Conservation (phyloP, 2,329 filamentous ascomycete genomes). For the Aspergillus flavus region DNA sequence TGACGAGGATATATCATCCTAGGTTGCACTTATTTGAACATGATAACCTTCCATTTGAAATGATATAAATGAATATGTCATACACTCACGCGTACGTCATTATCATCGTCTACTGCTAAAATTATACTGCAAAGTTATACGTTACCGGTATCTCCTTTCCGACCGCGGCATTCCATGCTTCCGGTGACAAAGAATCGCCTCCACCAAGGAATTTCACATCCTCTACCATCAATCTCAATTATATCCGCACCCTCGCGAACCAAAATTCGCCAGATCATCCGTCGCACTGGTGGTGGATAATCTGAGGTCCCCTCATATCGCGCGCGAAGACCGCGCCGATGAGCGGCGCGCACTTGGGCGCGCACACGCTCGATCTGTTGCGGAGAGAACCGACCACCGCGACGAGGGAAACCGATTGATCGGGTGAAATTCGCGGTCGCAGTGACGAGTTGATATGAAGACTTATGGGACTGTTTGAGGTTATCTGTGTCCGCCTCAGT, state of each 20-base stretch:
- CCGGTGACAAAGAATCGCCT: slow-evolving; percentile 6
- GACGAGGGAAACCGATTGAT: slow-evolving; percentile 18
- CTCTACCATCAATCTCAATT: slow-evolving; percentile 20
- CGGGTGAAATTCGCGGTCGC: slow-evolving; percentile 18
- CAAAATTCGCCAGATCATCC: slow-evolving; percentile 18
- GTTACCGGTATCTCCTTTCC: neutral
- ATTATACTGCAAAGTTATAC: neutral
- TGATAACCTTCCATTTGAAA: neutral
- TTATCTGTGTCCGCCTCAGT: neutral
- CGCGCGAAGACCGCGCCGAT: slow-evolving; percentile 16
- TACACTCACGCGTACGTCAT: neutral
- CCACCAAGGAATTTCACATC: slow-evolving; percentile 12
- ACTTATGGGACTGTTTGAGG: no score
- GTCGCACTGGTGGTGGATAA: slow-evolving; percentile 6
- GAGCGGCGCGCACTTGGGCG: slow-evolving; percentile 21
- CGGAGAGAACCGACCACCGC: slow-evolving; percentile 19
- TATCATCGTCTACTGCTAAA: neutral
- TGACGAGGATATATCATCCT: neutral
- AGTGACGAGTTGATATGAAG: slow-evolving; percentile 2
- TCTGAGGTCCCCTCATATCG: slow-evolving; percentile 20
- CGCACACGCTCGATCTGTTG: slow-evolving; percentile 22
- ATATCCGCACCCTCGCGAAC: slow-evolving; percentile 23
- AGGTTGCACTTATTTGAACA: neutral
- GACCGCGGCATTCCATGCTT: neutral
- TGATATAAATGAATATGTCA: neutral